Percentiles rank a stretch among this genome's conserved stretches.
These are phyloP conservation scores for Caloboletus firmus DNA, from an alignment of 1,284 basidiomycete genomes.

Conservation along the genomic window DNA sequence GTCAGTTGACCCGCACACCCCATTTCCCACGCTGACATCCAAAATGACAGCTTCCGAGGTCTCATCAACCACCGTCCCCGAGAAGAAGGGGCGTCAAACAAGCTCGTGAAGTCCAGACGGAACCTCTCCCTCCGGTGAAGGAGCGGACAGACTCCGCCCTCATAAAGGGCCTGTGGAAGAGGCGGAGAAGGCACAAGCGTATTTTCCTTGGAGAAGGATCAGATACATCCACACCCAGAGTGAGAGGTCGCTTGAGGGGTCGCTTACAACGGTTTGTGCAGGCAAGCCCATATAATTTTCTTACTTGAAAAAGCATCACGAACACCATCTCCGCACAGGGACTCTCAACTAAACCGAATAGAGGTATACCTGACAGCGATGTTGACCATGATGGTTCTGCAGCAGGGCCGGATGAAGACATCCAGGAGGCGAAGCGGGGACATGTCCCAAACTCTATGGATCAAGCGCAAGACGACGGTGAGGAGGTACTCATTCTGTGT, in stretches of 20 bases:
- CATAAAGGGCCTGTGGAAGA: slow-evolving; percentile 18
- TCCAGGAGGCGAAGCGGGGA: not conserved
- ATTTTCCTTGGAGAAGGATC: not conserved
- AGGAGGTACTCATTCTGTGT: slow-evolving; percentile 27
- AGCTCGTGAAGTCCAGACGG: slow-evolving; percentile 10
- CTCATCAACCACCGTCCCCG: slow-evolving; percentile 4
- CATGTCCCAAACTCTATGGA: slow-evolving; percentile 3
- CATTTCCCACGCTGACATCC: not conserved
- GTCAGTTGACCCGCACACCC: slow-evolving; percentile 4
- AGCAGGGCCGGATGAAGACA: not conserved
- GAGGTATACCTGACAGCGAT: not conserved
- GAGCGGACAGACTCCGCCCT: not conserved
- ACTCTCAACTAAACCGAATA: slow-evolving; percentile 1
- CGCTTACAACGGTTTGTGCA: slow-evolving; percentile 20
- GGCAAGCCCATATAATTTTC: slow-evolving; percentile 8
- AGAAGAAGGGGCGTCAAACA: slow-evolving; percentile 1
- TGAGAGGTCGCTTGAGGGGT: slow-evolving; percentile 8
- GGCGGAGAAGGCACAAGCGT: slow-evolving; percentile 3
- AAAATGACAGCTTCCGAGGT: slow-evolving; percentile 18
- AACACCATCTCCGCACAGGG: slow-evolving; percentile 11
- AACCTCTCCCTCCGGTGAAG: not conserved
- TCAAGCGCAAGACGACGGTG: slow-evolving; percentile 14
- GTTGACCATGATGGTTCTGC: not conserved
- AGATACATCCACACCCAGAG: not conserved
- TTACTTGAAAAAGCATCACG: not conserved